Evolutionary conservation across 139 green algal species (phyloP).

Genomic region (Axilococcus clingmanii): DNA sequence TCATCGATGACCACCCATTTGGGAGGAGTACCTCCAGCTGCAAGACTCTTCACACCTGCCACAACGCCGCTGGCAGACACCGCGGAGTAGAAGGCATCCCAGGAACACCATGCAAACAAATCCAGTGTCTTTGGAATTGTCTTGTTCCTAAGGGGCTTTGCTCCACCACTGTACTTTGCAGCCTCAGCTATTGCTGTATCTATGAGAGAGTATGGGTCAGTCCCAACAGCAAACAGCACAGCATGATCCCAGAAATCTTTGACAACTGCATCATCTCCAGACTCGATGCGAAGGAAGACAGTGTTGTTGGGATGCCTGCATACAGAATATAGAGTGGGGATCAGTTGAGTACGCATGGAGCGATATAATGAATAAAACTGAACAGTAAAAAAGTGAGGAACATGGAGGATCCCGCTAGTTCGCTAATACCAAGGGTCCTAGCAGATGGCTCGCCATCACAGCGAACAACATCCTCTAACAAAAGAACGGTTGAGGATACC

Average conservation of each 20-base stretch:
- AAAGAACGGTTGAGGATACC: too few relatives aligned
- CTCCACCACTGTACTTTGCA: slow-evolving; percentile 54
- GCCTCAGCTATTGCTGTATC: slow-evolving; percentile 52
- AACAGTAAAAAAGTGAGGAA: slow-evolving; percentile 2
- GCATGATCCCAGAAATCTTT: slow-evolving; percentile 18
- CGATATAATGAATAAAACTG: too few relatives aligned
- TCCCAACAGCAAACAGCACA: slow-evolving; percentile 29
- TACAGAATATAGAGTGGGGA: not conserved
- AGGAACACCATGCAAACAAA: slow-evolving; percentile 85
- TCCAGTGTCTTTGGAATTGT: slow-evolving; percentile 67
- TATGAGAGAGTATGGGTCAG: slow-evolving; percentile 46
- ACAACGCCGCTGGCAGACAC: slow-evolving; percentile 59
- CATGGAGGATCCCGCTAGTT: too few relatives aligned
- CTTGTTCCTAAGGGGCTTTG: slow-evolving; percentile 50
- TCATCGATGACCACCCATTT: slow-evolving; percentile 78
- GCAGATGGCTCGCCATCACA: too few relatives aligned
- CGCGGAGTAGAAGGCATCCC: slow-evolving; percentile 88
- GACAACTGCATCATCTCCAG: slow-evolving; percentile 38
- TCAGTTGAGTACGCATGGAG: too few relatives aligned
- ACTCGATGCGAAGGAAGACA: slow-evolving; percentile 64
- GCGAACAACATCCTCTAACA: too few relatives aligned
- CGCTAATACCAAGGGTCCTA: too few relatives aligned
- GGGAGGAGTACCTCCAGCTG: slow-evolving; percentile 38
- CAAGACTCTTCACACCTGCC: slow-evolving; percentile 18
- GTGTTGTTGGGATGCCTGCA: too few relatives aligned